Base-by-base conservation (phyloP, 352 stramenopile species). In the Globisporangium camurandrum region DNA sequence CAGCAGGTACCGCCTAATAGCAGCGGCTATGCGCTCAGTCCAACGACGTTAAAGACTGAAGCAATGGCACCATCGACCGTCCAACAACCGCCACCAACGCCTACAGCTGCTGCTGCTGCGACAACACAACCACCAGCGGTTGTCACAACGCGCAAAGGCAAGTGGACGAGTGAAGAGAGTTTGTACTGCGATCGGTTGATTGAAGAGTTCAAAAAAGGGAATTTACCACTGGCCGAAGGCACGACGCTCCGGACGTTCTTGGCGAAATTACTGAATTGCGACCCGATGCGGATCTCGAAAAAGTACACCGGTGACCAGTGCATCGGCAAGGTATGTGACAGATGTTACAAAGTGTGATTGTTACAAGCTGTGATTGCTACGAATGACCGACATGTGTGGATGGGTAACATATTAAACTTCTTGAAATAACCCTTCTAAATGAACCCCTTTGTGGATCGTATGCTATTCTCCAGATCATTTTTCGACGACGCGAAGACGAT, bases 231-330 rank as follows among this genome's bases (percentile, higher is more conserved):
- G 4, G 96, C 95, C 0, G 95, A 98, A 64, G 96, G 96, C 45
- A 99, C 95, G 11, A 99, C 95, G 17, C 67, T 99, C 28, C 82
- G 97, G 23, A 98, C 94, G 26, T 99, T 99, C 64, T 66, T 99
- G 31, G 97, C 86, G 49, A 98, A 98, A 64, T 56, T 98, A 14
- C 69, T 99, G 5, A 98, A 99, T 62, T 99, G 96, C 64, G 95
- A 99, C 70, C 96, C 96, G 8, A 99, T 99, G 96, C 75, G 96
- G 14, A 99, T 99, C 51, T 98, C 92, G 0, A 99, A 99, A 63
- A 99, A 99, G 70, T 99, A 98, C 61, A 97, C 97, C 44, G 96
- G 96, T 14, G 85, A 90, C 52, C 97, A 98, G 59, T 98, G 94
- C 59, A 98, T 99, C 55, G 95, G 96, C 60, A 99, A 99, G 67